Evolutionary conservation across 1,284 basidiomycete genomes (phyloP).

Genomic region (Pseudozyma sp.): DNA sequence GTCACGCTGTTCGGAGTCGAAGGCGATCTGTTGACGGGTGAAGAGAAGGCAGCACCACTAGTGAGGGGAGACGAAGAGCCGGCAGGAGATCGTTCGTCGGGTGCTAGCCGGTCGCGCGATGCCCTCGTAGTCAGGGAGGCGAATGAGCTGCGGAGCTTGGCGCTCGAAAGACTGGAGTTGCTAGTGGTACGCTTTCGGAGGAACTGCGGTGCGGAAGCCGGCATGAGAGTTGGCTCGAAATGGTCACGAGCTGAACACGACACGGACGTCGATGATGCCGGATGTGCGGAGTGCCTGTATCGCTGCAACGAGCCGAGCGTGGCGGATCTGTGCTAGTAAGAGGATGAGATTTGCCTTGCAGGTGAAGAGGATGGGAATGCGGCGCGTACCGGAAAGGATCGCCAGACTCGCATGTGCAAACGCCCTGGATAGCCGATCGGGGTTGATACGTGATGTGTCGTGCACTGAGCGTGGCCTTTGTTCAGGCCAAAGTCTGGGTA

Average conservation of each 20-base stretch:
- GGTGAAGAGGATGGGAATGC: no score
- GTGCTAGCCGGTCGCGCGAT: constrained; percentile 20
- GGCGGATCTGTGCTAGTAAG: no score
- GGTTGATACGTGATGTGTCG: neutral
- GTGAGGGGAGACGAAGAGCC: constrained; percentile 11
- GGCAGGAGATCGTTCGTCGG: constrained; percentile 7
- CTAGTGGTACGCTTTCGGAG: constrained; percentile 38
- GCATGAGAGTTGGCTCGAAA: constrained; percentile 10
- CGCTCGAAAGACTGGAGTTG: constrained; percentile 21
- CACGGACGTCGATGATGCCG: no score
- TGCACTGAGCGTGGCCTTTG: no score
- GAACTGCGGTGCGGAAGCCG: constrained; percentile 22
- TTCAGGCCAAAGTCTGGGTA: no score
- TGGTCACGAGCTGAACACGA: no score
- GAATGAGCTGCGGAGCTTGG: constrained; percentile 22
- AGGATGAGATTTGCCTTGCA: no score
- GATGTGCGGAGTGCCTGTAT: no score
- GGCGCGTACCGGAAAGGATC: no score
- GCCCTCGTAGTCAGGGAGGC: constrained; percentile 24
- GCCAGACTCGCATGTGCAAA: no score
- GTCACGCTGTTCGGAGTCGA: constrained; percentile 11
- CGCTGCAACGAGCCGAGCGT: no score
- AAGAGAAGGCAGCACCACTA: constrained; percentile 6
- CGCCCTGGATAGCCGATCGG: no score
- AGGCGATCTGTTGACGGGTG: constrained; percentile 2